These are phyloP conservation scores for Aspergillus egyptiacus DNA, from an alignment of 495 filamentous ascomycete genomes.

Conservation along the genomic window DNA sequence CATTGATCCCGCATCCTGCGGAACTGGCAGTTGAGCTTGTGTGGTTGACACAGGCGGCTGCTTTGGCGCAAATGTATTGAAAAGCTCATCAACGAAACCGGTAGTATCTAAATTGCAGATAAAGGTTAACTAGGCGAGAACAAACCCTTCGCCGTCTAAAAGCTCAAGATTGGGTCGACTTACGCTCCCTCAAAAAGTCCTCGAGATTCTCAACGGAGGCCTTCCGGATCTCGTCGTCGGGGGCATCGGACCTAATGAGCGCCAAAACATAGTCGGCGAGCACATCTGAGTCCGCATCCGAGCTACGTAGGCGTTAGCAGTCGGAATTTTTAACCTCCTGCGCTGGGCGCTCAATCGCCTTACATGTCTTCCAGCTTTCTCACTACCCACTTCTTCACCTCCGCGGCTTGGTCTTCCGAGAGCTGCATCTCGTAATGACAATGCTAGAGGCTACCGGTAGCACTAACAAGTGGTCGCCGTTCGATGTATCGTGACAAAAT, in stretches of 20 bases:
- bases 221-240: slow-evolving; percentile 63
- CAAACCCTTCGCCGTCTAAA: not conserved
- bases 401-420: slow-evolving; percentile 62
- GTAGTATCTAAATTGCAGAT: slow-evolving; percentile 50
- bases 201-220: slow-evolving; percentile 73
- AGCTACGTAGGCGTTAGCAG: slow-evolving; percentile 44
- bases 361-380: slow-evolving; percentile 89
- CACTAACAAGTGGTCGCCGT: slow-evolving; percentile 1
- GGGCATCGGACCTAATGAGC: slow-evolving; percentile 75
- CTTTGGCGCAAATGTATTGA: slow-evolving; percentile 59
- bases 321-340: not conserved
- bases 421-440: slow-evolving; percentile 59
- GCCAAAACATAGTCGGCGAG: slow-evolving; percentile 94
- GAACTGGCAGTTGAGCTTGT: slow-evolving; percentile 52
- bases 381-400: slow-evolving; percentile 85
- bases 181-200: slow-evolving; percentile 83
- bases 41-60: slow-evolving; percentile 33
- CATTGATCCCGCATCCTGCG: slow-evolving; percentile 27
- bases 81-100: slow-evolving; percentile 80
- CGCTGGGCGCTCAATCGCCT: slow-evolving; percentile 24
- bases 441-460: not conserved
- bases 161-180: slow-evolving; percentile 14
- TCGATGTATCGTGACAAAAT: not conserved
- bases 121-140: not conserved
- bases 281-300: slow-evolving; percentile 91